Base-by-base conservation (phyloP, 768 basidiomycete species). In the Russula griseocarnosa region DNA sequence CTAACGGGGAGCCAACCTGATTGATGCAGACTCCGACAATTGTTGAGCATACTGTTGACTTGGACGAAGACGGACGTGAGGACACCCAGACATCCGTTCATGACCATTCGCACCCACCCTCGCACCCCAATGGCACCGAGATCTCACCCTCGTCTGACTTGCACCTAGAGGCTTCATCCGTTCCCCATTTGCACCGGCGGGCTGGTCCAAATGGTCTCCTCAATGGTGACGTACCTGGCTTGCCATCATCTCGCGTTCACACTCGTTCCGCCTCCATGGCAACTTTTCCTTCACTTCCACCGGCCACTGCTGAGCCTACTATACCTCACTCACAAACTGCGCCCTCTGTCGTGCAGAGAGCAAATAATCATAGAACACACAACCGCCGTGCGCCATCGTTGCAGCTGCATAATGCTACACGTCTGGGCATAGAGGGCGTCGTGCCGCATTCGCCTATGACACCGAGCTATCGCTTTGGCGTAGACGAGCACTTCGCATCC, bases 381-480 rank as follows among this genome's bases (percentile, higher is more conserved):
- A 65, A 20, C n/a, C 66, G 58, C 42, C 63, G 62, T 24, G 66
- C 66, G n/a, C 66, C 66, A 2, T 67, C 66, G 26, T 54, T 67
- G 34, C 66, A 64, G n/a, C n/a, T 67, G 34, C 57, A 65, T n/a
- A 54, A 46, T 11, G 66, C 46, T 8, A 10, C 38, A 26, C 58
- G 47, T 32, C 62, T 32, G 26, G 65, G 55, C 26, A 65, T 56
- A 52, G 51, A 55, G 7, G 66, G 72, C 69, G 65, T 62, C 18
- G 63, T 13, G 36, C 36, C 70, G 24, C 71, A 73, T 54, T 84
- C 86, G 0, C 88, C 87, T 0, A 74, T 88, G 26, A 90, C 88
- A 1, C 88, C 87, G 0, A 82, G 68, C 64, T 88, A 90, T 73
- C 79, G 77, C 54, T 79, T 83, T 60, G 79, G 78, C 32, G 76